Base-by-base conservation (phyloP, 441 rosid genomes). In the Sinapis alba region DNA sequence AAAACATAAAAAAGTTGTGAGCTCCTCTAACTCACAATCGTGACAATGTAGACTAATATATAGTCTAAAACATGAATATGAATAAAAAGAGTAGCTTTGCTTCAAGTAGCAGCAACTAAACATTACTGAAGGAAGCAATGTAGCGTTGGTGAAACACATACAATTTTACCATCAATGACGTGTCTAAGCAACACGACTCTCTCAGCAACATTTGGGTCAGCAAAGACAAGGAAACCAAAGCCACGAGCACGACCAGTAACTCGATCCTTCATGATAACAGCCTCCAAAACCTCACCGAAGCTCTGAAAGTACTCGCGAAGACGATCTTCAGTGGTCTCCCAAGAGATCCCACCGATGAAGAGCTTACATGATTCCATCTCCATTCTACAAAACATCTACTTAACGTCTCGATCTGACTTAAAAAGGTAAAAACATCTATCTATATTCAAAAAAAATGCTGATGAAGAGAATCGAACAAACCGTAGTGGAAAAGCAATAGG, bases 321-420 rank as follows among this genome's bases (percentile, higher is more conserved):
- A 65, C 91, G 89, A 27, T 87, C 94, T 82, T 89, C 94, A 65
- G 80, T 89, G 3, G 94, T 89, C 79, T 89, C 94, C 94, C 94
- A 89, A 18, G 94, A 89, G 74, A 89, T 89, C 77, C 94, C 94
- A 79, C 91, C 94, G 43, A 89, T 68, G 80, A 89, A 89, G 21
- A 89, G 89, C 86, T 89, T 89, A 70, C 88, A 85, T 19, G 82
- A 81, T 78, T 87, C 94, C 85, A 86, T 86, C 71, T 87, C 86
- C 86, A 84, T 89, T 65, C 87, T 85, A 20, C 57, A 1, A 27
- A 21, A 26, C 19, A 18, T 3, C 45, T 41, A 43, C 9, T 15
- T 50, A 50, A 50, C 56, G 20, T 7, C 12, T 65, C 68, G 78
- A 73, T 73, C 78, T 68, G 58, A 53, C 27, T n/a, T n/a, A n/a